A percentile compares a stretch with the other conserved stretches of the same genome.
phyloP scores from a whole-genome alignment of 176 grass and related monocot species.

The Olyra latifolia region DNA sequence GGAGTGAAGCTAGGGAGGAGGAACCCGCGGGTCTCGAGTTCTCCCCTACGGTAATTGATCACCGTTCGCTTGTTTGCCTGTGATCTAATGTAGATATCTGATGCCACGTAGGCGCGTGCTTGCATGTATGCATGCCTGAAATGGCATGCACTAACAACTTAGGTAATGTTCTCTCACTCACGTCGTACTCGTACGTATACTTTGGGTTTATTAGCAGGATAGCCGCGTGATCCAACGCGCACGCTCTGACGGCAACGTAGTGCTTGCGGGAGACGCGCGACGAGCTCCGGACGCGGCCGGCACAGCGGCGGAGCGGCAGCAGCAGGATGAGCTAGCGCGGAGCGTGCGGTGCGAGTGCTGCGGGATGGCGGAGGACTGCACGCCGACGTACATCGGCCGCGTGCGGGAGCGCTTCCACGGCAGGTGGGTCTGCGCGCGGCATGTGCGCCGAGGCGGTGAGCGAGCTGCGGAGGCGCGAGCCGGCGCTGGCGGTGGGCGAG shows the following conservation, averaged over 20 bases:
- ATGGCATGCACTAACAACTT: background rate
- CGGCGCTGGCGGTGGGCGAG: slow-evolving; percentile 33
- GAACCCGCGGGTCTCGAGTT: background rate
- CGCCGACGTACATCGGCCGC: slow-evolving; percentile 66
- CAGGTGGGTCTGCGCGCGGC: slow-evolving; percentile 84
- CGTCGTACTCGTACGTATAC: background rate
- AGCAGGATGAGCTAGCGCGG: slow-evolving; percentile 22
- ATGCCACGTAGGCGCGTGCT: background rate
- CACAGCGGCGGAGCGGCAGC: background rate
- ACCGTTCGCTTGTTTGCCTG: background rate
- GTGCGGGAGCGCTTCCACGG: slow-evolving; percentile 62
- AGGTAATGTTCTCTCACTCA: background rate
- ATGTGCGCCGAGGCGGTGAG: slow-evolving; percentile 77
- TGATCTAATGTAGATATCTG: background rate
- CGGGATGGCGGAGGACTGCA: slow-evolving; percentile 80
- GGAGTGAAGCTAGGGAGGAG: background rate
- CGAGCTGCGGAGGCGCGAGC: slow-evolving; percentile 58
- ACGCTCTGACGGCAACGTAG: background rate
- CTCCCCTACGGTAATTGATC: background rate
- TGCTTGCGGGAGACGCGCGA: background rate
- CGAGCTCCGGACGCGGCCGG: background rate
- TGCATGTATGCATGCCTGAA: background rate
- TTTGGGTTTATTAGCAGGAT: background rate
- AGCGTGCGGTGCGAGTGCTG: slow-evolving; percentile 87
- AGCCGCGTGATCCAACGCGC: background rate